Base-by-base conservation (phyloP, 2,329 filamentous ascomycete species). In the Apiospora kogelbergensis region DNA sequence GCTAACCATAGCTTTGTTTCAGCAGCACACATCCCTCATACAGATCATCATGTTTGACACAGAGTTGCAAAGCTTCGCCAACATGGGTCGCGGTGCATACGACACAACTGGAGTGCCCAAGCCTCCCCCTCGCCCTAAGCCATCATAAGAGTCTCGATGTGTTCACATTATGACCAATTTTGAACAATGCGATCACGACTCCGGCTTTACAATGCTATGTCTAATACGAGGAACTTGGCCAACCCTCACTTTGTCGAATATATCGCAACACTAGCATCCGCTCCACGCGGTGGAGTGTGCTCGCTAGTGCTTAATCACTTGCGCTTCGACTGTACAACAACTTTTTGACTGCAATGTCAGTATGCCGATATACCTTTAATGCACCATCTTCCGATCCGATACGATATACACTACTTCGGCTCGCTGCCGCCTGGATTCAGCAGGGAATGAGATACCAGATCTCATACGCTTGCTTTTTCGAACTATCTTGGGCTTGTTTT, bases 61-160 rank as follows among this genome's bases (percentile, higher is more conserved):
- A 72, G 77, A 77, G 65, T 71, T 72, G 66, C 73, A 72, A 71
- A 74, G 57, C 45, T 68, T 76, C 73, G 71, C 76, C 68, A 78
- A 79, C 73, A 79, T 79, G 78, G 78, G 78, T 71, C 77, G 78
- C 57, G 78, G 78, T 63, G 78, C 78, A 71, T 79, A 79, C 60
- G 78, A 79, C 70, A 79, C 77, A 69, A 79, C 78, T 63, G 78
- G 78, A 70, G 77, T 78, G 48, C 76, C 77, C 57, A 79, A 79
- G 73, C 78, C 78, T 68, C 76, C 77, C 41, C 76, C 77, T 63
- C 73, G 73, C 68, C 77, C 77, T 22, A 77, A 77, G 77, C 77
- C 77, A 46, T 74, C 69, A 75, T 79, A 78, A 78, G 69, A 30
- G 26, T 24, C 24, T 37, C 65, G 6, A 24, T 53, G 44, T 44